A percentile compares a stretch with the other conserved stretches of the same genome.
These are phyloP conservation scores for Seiridium cupressi DNA, from an alignment of 2,329 filamentous ascomycete genomes.

Conservation along the genomic window DNA sequence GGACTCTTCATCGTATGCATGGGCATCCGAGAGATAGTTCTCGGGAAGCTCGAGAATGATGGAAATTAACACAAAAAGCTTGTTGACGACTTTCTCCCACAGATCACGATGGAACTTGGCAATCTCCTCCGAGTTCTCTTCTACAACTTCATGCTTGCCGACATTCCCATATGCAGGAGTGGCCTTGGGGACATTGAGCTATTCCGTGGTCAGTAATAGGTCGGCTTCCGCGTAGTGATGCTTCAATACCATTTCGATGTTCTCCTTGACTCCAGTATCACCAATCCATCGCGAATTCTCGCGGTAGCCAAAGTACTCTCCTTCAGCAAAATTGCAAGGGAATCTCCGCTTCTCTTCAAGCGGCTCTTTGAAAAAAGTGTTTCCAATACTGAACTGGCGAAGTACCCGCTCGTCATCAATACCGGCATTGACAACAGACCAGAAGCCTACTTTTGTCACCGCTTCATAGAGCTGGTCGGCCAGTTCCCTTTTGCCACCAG, in stretches of 20 bases:
- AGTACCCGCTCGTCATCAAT: constrained; percentile 19
- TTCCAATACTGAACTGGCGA: constrained; percentile 21
- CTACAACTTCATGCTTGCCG: constrained; percentile 27
- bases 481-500: constrained; percentile 48
- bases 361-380: constrained; percentile 20
- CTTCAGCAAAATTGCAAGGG: constrained; percentile 24
- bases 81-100: constrained; percentile 38
- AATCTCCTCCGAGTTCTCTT: constrained; percentile 25
- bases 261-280: constrained; percentile 38
- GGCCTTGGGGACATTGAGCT: constrained; percentile 29
- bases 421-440: constrained; percentile 32
- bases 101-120: constrained; percentile 19
- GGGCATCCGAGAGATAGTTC: constrained; percentile 20
- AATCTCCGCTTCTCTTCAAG: constrained; percentile 20
- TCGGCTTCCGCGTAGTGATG: background rate
- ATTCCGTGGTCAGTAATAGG: constrained; percentile 30
- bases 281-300: constrained; percentile 35
- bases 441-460: constrained; percentile 43
- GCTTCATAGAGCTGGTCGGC: constrained; percentile 50
- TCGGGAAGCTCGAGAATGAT: constrained; percentile 24
- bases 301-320: constrained; percentile 28
- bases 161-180: constrained; percentile 25
- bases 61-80: constrained; percentile 50
- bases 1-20: constrained; percentile 22
- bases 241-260: constrained; percentile 45